phyloP scores from a whole-genome alignment of 2,329 filamentous ascomycete species.

The Cercospora brassicicola region DNA sequence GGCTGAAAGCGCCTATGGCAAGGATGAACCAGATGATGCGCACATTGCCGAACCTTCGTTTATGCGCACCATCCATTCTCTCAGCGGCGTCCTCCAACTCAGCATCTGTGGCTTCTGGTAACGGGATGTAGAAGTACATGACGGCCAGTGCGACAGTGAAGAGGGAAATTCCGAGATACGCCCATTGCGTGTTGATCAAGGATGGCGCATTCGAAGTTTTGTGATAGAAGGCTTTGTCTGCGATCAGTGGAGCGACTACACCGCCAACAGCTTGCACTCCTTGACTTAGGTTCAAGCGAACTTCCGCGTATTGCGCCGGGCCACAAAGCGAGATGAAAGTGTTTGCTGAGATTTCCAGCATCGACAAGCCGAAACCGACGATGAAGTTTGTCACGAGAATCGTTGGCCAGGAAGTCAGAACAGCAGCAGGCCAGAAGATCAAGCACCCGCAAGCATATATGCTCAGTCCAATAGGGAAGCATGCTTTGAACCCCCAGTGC shows the following conservation, averaged over 20 bases:
- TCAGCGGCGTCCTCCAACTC: slow-evolving; percentile 59
- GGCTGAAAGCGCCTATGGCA: slow-evolving; percentile 54
- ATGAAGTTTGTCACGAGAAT: slow-evolving; percentile 65
- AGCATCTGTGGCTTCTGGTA: slow-evolving; percentile 62
- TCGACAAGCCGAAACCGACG: slow-evolving; percentile 60
- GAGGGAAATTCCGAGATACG: slow-evolving; percentile 63
- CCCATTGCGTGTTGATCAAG: slow-evolving; percentile 63
- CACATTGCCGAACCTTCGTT: slow-evolving; percentile 46
- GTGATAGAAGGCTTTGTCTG: slow-evolving; percentile 58
- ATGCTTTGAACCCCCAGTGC: slow-evolving; percentile 62
- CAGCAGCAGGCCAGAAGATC: slow-evolving; percentile 65
- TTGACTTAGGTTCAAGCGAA: slow-evolving; percentile 61
- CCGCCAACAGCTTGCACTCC: slow-evolving; percentile 62
- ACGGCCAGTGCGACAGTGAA: slow-evolving; percentile 61
- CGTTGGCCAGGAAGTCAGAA: slow-evolving; percentile 60
- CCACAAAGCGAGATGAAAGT: slow-evolving; percentile 64
- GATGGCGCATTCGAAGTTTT: slow-evolving; percentile 50
- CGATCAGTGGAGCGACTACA: slow-evolving; percentile 60
- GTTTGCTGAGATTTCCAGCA: slow-evolving; percentile 61
- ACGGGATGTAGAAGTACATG: slow-evolving; percentile 61
- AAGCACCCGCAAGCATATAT: slow-evolving; percentile 64
- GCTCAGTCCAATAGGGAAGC: slow-evolving; percentile 60
- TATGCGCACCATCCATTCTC: slow-evolving; percentile 53
- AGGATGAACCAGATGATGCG: slow-evolving; percentile 59
- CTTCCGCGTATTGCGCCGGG: slow-evolving; percentile 60